A percentile compares a stretch with the other conserved stretches of the same genome.
phyloP scores from a whole-genome alignment of 352 stramenopile species.

The Pythium volutum region DNA sequence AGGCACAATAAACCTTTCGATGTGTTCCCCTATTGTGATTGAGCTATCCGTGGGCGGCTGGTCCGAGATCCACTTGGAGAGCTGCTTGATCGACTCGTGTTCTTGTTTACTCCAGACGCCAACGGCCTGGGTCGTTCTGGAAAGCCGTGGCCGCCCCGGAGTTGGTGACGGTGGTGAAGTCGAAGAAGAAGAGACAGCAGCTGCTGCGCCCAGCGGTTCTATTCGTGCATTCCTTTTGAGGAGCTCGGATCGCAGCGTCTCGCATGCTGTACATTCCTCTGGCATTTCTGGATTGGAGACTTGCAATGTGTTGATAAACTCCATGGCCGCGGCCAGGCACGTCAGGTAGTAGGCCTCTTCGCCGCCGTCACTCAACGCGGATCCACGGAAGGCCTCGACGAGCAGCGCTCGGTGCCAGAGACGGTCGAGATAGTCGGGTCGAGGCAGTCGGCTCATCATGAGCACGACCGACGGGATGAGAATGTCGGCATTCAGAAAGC shows the following conservation, averaged over 20 bases:
- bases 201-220: not conserved
- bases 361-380: slow-evolving; percentile 21
- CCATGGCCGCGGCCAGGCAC: slow-evolving; percentile 29
- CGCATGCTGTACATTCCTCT: slow-evolving; percentile 6
- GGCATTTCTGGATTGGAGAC: not conserved
- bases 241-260: not conserved
- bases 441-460: slow-evolving; percentile 27
- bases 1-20: slow-evolving; percentile 11
- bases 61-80: slow-evolving; percentile 29
- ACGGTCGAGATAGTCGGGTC: slow-evolving; percentile 16
- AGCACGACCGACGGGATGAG: slow-evolving; percentile 33
- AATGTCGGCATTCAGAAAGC: slow-evolving; percentile 32
- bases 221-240: not conserved
- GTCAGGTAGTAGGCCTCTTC: slow-evolving; percentile 39
- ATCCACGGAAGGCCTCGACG: slow-evolving; percentile 24
- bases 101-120: slow-evolving; percentile 17
- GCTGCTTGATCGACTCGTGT: slow-evolving; percentile 24
- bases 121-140: not conserved
- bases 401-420: slow-evolving; percentile 26
- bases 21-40: not conserved
- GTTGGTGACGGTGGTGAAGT: not conserved
- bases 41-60: slow-evolving; percentile 12
- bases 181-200: not conserved
- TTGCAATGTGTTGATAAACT: slow-evolving; percentile 29
- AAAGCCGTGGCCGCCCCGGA: slow-evolving; percentile 2